Evolutionary conservation across 2,329 filamentous ascomycete genomes (phyloP).

Genomic region (Tolypocladium ophioglossoides): DNA sequence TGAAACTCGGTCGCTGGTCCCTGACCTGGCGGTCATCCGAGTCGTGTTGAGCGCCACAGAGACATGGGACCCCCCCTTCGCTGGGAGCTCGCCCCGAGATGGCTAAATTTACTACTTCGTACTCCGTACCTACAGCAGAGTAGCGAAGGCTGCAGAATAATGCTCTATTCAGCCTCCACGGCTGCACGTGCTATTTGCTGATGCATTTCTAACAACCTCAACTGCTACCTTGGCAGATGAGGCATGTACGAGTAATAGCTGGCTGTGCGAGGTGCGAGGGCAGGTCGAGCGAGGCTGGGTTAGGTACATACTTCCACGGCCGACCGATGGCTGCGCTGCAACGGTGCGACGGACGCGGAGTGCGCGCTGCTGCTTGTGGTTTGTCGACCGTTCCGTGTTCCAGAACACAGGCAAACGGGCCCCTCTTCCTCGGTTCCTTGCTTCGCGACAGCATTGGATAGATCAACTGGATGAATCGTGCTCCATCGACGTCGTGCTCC

Average conservation of each 20-base stretch:
- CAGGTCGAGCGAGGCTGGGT: neutral
- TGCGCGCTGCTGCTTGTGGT: neutral
- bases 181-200: neutral
- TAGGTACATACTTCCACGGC: no score
- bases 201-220: neutral
- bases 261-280: neutral
- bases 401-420: neutral
- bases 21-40: neutral
- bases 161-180: neutral
- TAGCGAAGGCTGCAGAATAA: neutral
- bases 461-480: no score
- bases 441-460: no score
- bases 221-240: neutral
- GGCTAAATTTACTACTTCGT: neutral
- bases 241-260: neutral
- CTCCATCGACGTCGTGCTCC: neutral
- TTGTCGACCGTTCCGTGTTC: neutral
- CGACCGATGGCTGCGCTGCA: no score
- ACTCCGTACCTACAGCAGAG: no score
- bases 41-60: neutral
- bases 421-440: neutral
- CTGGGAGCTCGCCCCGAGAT: no score
- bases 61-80: neutral
- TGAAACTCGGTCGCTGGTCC: no score
- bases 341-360: neutral